phyloP scores from a whole-genome alignment of 2,329 filamentous ascomycete genomes.

The Davidsoniella eucalypti region DNA sequence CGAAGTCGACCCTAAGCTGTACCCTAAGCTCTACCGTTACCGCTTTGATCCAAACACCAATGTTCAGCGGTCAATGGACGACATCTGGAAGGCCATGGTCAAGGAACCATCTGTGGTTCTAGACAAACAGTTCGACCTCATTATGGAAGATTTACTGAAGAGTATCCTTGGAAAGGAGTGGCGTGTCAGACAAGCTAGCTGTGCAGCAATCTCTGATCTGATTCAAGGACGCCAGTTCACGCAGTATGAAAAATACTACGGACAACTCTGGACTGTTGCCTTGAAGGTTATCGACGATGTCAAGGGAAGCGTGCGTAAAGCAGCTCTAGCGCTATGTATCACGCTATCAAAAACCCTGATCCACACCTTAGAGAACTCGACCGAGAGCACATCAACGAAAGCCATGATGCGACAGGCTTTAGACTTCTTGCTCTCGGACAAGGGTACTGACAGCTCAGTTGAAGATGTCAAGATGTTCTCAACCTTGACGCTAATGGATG shows the following conservation, averaged over 20 bases:
- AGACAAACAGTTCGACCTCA: constrained; percentile 68
- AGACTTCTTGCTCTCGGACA: constrained; percentile 77
- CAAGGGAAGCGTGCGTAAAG: constrained; percentile 71
- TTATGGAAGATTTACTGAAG: constrained; percentile 72
- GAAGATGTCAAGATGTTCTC: constrained; percentile 78
- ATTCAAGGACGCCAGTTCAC: constrained; percentile 62
- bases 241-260: constrained; percentile 71
- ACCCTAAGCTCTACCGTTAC: constrained; percentile 88
- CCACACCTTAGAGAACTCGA: constrained; percentile 66
- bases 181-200: constrained; percentile 84
- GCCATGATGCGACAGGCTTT: constrained; percentile 75
- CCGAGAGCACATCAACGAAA: constrained; percentile 49
- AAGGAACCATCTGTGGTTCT: constrained; percentile 68
- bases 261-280: constrained; percentile 68
- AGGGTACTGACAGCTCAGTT: constrained; percentile 75
- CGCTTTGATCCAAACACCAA: constrained; percentile 89
- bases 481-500: constrained; percentile 66
- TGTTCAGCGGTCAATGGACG: constrained; percentile 88
- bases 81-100: constrained; percentile 93
- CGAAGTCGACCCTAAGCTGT: constrained; percentile 77
- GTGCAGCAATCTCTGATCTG: constrained; percentile 74
- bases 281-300: constrained; percentile 94
- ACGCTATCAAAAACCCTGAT: constrained; percentile 73
- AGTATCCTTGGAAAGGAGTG: constrained; percentile 84
- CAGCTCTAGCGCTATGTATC: constrained; percentile 69